Conservation (phyloP, 1,139 yeast genomes). For the Arxiozyma slooffiae region DNA sequence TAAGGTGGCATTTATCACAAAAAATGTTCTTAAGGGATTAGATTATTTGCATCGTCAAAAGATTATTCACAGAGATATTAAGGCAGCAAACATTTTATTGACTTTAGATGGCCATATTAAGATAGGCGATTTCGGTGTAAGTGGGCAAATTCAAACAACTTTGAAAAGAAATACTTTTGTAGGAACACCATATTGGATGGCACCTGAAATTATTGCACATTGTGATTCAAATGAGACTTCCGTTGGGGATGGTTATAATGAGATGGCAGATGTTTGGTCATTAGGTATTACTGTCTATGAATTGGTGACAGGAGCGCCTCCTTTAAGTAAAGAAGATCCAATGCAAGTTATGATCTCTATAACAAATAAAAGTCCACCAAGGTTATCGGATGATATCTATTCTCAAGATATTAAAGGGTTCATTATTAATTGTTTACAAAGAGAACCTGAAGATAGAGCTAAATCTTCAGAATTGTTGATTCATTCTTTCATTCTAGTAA, state of each 20-base stretch:
- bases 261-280: constrained; percentile 84
- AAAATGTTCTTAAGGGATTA: constrained; percentile 54
- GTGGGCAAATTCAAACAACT: constrained; percentile 64
- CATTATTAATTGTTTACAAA: constrained; percentile 48
- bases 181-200: constrained; percentile 93
- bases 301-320: constrained; percentile 63
- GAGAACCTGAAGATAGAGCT: constrained; percentile 48
- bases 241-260: constrained; percentile 47
- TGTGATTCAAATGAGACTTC: constrained; percentile 5
- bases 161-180: constrained; percentile 62
- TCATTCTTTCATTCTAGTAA: constrained; percentile 32
- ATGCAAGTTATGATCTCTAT: constrained; percentile 65
- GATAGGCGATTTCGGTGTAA: constrained; percentile 80
- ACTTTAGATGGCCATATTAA: constrained; percentile 56
- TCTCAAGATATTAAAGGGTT: constrained; percentile 50
- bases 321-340: constrained; percentile 60
- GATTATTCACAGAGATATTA: constrained; percentile 77
- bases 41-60: constrained; percentile 61
- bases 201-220: constrained; percentile 62
- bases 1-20: constrained; percentile 47
- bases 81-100: constrained; percentile 70
- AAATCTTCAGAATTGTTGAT: constrained; percentile 38
- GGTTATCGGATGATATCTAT: constrained; percentile 34
- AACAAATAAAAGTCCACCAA: constrained; percentile 62
- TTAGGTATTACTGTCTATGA: constrained; percentile 77